Evolutionary conservation across 2,329 filamentous ascomycete genomes (phyloP).

Genomic region (Ceratocystis eucalypticola): DNA sequence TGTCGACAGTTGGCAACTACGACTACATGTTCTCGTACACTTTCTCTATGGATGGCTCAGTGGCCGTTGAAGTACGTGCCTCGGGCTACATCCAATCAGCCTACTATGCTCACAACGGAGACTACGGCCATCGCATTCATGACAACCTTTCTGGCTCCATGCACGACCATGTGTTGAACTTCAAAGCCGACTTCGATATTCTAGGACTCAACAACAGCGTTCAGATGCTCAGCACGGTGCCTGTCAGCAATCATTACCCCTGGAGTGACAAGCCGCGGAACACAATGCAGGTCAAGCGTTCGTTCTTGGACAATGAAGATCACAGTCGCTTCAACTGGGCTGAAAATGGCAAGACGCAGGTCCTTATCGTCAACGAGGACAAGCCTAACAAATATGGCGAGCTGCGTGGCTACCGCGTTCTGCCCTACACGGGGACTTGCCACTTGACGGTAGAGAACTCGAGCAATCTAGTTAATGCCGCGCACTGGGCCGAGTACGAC

Average conservation of each 20-base stretch:
- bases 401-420: constrained; percentile 34
- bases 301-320: constrained; percentile 23
- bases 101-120: constrained; percentile 26
- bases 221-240: constrained; percentile 26
- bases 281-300: constrained; percentile 26
- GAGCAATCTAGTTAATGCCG: constrained; percentile 28
- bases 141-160: constrained; percentile 27
- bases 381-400: constrained; percentile 36
- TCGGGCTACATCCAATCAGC: constrained; percentile 29
- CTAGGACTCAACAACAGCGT: constrained; percentile 27
- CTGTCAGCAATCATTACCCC: constrained; percentile 26
- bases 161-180: constrained; percentile 30
- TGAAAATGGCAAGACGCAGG: constrained; percentile 32
- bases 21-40: constrained; percentile 30
- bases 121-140: constrained; percentile 28
- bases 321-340: constrained; percentile 28
- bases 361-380: constrained; percentile 34
- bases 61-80: constrained; percentile 30
- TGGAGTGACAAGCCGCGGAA: constrained; percentile 28
- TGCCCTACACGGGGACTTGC: constrained; percentile 26
- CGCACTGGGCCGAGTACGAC: constrained; percentile 32
- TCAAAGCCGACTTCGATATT: constrained; percentile 32
- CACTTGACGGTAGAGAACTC: constrained; percentile 35
- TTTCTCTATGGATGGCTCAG: constrained; percentile 28
- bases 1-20: constrained; percentile 31